Conservation (phyloP, 192 early-diverging fungal species). For the Linnemannia schmuckeri region DNA sequence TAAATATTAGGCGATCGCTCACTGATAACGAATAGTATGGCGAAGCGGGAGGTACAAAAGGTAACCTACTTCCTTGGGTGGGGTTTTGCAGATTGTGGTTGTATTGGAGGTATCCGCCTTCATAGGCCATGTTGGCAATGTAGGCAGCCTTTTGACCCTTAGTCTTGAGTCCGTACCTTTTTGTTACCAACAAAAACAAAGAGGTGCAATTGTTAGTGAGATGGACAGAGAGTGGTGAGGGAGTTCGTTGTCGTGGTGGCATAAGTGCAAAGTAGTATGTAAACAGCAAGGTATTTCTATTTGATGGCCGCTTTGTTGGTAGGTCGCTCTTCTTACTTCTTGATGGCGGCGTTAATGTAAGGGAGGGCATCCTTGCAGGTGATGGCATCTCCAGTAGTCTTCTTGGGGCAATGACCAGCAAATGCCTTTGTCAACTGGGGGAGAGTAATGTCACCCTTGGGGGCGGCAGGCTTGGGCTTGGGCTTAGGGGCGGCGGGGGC, state of each 20-base stretch:
- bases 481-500: constrained; percentile 24
- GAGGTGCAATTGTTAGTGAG: not conserved
- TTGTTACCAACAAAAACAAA: too few relatives aligned
- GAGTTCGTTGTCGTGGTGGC: not conserved
- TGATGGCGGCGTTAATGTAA: constrained; percentile 53
- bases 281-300: not conserved
- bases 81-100: constrained; percentile 36
- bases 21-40: not conserved
- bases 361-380: constrained; percentile 56
- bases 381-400: constrained; percentile 37
- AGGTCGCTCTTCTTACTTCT: constrained; percentile 20
- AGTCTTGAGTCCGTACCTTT: constrained; percentile 38
- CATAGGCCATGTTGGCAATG: constrained; percentile 52
- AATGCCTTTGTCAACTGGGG: constrained; percentile 44
- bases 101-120: constrained; percentile 45
- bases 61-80: constrained; percentile 43
- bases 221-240: not conserved
- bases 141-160: constrained; percentile 51
- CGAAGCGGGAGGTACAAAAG: not conserved
- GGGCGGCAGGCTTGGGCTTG: constrained; percentile 29
- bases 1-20: not conserved
- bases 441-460: constrained; percentile 22
- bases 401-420: constrained; percentile 41
- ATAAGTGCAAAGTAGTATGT: not conserved
- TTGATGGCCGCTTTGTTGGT: too few relatives aligned